Conservation (phyloP, 2,329 filamentous ascomycete species). For the Clonostachys rosea region DNA sequence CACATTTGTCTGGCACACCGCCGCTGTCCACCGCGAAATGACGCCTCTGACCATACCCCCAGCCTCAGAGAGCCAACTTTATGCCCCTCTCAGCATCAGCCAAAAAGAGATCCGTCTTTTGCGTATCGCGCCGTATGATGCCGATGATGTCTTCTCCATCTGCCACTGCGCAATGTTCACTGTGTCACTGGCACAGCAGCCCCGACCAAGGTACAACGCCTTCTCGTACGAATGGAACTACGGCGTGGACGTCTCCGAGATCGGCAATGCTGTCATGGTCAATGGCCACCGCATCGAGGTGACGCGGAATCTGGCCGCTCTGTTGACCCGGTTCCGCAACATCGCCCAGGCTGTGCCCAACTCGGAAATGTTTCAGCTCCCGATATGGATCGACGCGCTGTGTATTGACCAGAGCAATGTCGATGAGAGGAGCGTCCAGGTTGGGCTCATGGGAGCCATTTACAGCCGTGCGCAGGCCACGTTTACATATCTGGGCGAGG, state of each 20-base stretch:
- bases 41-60: too few relatives aligned
- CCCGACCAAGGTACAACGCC: neutral
- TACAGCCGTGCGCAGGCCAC: neutral
- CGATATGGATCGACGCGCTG: conserved; percentile 9
- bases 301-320: neutral
- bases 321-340: neutral
- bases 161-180: neutral
- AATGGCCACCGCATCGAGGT: neutral
- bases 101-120: neutral
- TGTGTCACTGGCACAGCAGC: neutral
- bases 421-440: conserved; percentile 2
- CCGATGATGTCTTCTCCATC: neutral
- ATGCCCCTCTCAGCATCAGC: neutral
- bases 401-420: conserved; percentile 6
- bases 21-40: too few relatives aligned
- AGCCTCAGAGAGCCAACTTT: neutral
- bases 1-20: too few relatives aligned
- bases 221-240: neutral
- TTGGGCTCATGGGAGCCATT: conserved; percentile 3
- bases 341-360: neutral
- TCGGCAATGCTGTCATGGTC: neutral
- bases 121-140: neutral
- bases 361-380: neutral
- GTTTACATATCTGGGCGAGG: neutral
- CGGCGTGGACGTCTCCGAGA: neutral